These are phyloP conservation scores for Fagopyrum tataricum DNA, from an alignment of 148 eudicot genomes.

Conservation along the genomic window DNA sequence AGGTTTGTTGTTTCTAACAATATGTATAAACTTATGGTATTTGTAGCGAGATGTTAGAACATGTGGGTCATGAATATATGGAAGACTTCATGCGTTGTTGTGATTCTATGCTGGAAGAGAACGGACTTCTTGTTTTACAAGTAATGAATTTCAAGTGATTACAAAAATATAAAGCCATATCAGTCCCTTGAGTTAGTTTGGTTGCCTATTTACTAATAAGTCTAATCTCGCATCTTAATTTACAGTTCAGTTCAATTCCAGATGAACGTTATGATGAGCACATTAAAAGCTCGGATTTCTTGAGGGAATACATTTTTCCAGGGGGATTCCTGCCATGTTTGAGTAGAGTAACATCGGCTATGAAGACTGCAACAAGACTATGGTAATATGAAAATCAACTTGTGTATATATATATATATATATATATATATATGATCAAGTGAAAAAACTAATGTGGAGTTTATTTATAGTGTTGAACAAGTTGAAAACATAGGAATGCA, in stretches of 20 bases:
- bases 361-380: constrained; percentile 53
- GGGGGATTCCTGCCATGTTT: constrained; percentile 55
- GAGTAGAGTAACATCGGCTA: constrained; percentile 47
- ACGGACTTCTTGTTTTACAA: constrained; percentile 79
- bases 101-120: constrained; percentile 55
- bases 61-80: constrained; percentile 81
- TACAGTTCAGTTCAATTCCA: constrained; percentile 48
- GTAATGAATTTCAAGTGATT: constrained; percentile 24
- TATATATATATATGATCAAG: too few relatives aligned
- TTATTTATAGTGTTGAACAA: constrained; percentile 42
- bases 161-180: not conserved
- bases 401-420: too few relatives aligned
- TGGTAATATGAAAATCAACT: too few relatives aligned
- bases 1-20: too few relatives aligned
- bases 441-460: not conserved
- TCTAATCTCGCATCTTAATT: not conserved
- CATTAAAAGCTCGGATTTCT: constrained; percentile 47
- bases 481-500: constrained; percentile 58
- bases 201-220: not conserved
- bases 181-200: not conserved
- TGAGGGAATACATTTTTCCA: constrained; percentile 57
- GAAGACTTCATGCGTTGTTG: constrained; percentile 62
- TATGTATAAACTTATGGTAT: too few relatives aligned
- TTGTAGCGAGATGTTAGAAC: constrained; percentile 81
- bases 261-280: constrained; percentile 51